Evolutionary conservation across 495 filamentous ascomycete species (phyloP).

Genomic region (Lichenothelia convexa): DNA sequence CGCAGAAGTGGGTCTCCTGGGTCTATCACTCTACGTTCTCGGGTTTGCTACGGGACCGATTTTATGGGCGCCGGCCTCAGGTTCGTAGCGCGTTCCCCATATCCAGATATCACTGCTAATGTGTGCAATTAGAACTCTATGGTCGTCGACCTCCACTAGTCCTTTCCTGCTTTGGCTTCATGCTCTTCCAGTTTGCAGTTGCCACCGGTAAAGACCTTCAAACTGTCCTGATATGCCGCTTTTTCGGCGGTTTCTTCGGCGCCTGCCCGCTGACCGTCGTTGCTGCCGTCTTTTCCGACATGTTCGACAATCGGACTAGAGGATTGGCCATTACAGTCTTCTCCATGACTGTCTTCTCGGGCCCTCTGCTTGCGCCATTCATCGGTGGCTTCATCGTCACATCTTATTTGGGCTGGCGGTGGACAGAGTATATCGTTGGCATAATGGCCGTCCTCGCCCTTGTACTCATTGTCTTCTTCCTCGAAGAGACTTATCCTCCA

Average conservation of each 20-base stretch:
- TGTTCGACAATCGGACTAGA: conserved; percentile 62
- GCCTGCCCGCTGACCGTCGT: conserved; percentile 69
- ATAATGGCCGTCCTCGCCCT: conserved; percentile 69
- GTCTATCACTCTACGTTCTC: conserved; percentile 51
- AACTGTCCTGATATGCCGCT: conserved; percentile 65
- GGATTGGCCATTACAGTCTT: conserved; percentile 72
- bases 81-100: too few species aligned
- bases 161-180: conserved; percentile 58
- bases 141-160: conserved; percentile 58
- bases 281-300: conserved; percentile 73
- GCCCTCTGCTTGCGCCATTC: conserved; percentile 66
- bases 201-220: conserved; percentile 65
- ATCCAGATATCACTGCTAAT: too few species aligned
- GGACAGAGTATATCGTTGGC: conserved; percentile 56
- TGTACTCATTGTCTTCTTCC: conserved; percentile 47
- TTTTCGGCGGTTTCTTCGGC: conserved; percentile 60
- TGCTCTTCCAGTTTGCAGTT: conserved; percentile 52
- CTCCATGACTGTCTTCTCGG: conserved; percentile 67
- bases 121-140: too few species aligned
- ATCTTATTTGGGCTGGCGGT: conserved; percentile 58
- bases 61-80: conserved; percentile 46
- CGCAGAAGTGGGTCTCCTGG: conserved; percentile 41
- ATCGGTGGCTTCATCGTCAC: conserved; percentile 69
- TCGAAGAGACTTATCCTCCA: conserved; percentile 72
- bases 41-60: conserved; percentile 50